phyloP scores from a whole-genome alignment of 441 rosid genomes.

The Metrosideros polymorpha region DNA sequence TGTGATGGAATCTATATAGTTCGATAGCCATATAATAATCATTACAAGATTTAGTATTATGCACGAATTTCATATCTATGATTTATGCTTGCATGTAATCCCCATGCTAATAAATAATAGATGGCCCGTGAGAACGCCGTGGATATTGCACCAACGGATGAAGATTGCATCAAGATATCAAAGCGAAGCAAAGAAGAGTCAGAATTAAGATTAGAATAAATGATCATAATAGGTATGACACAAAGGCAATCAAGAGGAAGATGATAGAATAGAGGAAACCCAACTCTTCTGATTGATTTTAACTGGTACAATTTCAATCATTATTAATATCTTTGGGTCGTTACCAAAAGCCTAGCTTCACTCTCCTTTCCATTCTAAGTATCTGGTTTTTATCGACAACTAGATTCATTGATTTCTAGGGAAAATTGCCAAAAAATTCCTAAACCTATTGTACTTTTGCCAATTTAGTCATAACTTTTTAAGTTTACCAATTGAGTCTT shows the following conservation, averaged over 20 bases:
- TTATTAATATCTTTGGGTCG: background rate
- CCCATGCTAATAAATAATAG: background rate
- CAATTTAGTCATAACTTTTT: no score
- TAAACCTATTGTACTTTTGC: no score
- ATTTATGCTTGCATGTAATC: background rate
- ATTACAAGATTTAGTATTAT: background rate
- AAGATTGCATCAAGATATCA: background rate
- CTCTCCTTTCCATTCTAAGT: background rate
- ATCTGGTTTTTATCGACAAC: no score
- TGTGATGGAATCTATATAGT: background rate
- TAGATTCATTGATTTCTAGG: no score
- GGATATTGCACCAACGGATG: background rate
- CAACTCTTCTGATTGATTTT: background rate
- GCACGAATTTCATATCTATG: background rate
- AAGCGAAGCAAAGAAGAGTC: background rate
- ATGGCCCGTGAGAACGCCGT: background rate
- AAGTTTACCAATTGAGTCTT: no score
- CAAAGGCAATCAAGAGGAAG: background rate
- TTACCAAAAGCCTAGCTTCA: background rate
- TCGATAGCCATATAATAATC: background rate
- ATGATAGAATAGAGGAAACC: background rate
- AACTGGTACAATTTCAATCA: background rate
- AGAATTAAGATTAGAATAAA: no score
- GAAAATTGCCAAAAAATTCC: no score
- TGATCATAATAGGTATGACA: no score